A percentile compares a stretch with the other conserved stretches of the same genome.
These are phyloP conservation scores for Fusarium algeriense DNA, from an alignment of 2,329 filamentous ascomycete species.

Conservation along the genomic window DNA sequence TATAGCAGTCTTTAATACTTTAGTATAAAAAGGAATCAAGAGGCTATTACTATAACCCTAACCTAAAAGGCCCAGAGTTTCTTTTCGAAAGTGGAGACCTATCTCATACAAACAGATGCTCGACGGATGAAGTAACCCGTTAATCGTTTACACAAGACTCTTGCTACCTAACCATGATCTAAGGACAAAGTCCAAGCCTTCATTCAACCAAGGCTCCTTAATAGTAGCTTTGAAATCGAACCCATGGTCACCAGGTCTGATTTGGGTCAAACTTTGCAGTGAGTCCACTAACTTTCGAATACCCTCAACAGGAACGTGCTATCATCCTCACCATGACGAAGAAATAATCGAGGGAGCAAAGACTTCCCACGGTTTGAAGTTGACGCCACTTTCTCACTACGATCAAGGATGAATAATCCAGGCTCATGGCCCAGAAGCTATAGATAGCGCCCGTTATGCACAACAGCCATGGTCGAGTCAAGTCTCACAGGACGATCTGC, in stretches of 20 bases:
- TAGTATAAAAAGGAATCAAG: too few species aligned
- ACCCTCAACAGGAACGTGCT: background rate
- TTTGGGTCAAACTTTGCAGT: background rate
- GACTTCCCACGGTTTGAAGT: accelerated
- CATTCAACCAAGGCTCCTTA: background rate
- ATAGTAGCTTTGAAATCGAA: background rate
- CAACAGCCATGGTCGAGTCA: background rate
- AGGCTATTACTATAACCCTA: too few species aligned
- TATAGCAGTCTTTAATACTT: too few species aligned
- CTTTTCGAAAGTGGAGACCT: too few species aligned
- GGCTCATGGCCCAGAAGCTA: background rate
- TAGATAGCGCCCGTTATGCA: background rate
- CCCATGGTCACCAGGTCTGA: background rate
- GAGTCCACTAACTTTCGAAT: background rate
- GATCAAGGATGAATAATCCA: background rate
- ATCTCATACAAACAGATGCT: accelerated
- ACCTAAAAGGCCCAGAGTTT: too few species aligned
- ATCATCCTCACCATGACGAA: background rate
- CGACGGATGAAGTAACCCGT: accelerated
- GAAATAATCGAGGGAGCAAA: background rate
- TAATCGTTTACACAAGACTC: background rate
- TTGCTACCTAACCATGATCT: background rate
- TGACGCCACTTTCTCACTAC: accelerated
- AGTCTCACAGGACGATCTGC: background rate
- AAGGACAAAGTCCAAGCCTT: background rate